Percentiles rank a stretch among this genome's conserved stretches.
Conservation (phyloP, 768 basidiomycete species). For the Dentipellis fragilis region DNA sequence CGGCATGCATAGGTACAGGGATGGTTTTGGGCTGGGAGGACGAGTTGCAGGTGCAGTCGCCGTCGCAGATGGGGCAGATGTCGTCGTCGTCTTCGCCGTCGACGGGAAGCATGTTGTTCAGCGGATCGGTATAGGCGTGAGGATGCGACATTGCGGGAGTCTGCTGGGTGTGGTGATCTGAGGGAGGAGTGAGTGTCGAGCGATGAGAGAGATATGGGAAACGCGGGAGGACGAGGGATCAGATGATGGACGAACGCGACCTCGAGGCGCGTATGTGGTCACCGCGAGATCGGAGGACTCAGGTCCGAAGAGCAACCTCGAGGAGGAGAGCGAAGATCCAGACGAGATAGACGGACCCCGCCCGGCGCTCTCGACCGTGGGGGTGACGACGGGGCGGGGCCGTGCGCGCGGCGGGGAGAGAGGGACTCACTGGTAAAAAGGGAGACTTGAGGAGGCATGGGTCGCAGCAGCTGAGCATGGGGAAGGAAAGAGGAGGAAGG, state of each 20-base stretch:
- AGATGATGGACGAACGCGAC: slow-evolving; percentile 9
- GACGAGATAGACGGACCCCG: too few species aligned
- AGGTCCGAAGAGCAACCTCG: background rate
- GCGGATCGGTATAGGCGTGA: slow-evolving; percentile 53
- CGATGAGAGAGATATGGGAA: slow-evolving; percentile 5
- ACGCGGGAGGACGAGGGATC: slow-evolving; percentile 1
- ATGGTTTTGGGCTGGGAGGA: slow-evolving; percentile 16
- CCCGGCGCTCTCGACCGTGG: too few species aligned
- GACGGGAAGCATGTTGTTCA: slow-evolving; percentile 26
- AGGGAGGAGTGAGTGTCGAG: slow-evolving; percentile 12
- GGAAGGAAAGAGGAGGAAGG: slow-evolving; percentile 14
- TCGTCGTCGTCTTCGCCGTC: slow-evolving; percentile 69
- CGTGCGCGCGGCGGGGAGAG: slow-evolving; percentile 23
- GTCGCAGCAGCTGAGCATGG: slow-evolving; percentile 32
- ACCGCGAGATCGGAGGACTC: slow-evolving; percentile 7
- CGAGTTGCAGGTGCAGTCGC: slow-evolving; percentile 73
- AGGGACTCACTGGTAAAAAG: slow-evolving; percentile 17
- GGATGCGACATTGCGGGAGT: slow-evolving; percentile 58
- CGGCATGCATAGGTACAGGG: background rate
- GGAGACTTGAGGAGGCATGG: slow-evolving; percentile 31
- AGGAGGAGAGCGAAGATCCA: background rate
- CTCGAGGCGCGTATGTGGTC: slow-evolving; percentile 1
- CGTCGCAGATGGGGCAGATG: slow-evolving; percentile 87
- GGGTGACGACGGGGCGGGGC: too few species aligned
- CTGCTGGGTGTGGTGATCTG: slow-evolving; percentile 38